These are phyloP conservation scores for Paramecium primaurelia DNA, from an alignment of 73 alveolate species.

Conservation along the genomic window DNA sequence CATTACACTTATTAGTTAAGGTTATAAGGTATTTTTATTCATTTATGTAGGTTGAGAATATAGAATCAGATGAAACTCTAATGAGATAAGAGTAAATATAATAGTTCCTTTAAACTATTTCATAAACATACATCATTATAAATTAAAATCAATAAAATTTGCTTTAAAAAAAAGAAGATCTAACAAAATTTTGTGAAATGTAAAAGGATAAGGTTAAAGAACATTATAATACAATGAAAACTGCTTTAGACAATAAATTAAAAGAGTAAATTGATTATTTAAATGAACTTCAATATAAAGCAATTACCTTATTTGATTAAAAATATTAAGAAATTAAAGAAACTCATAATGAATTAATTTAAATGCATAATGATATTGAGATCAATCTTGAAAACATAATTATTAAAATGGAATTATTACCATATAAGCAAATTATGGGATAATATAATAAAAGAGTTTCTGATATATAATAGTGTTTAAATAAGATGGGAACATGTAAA, in stretches of 20 bases:
- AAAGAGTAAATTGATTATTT: neutral
- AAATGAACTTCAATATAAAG: neutral
- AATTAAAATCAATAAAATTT: neutral
- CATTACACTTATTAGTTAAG: neutral
- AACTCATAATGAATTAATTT: neutral
- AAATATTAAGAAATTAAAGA: neutral
- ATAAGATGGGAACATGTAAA: neutral
- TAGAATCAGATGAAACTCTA: neutral
- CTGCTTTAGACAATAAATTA: neutral
- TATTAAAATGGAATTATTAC: neutral
- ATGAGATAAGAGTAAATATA: neutral
- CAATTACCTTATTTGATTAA: neutral
- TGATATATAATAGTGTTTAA: neutral
- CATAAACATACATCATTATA: neutral
- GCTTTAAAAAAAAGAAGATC: neutral
- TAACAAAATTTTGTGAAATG: neutral
- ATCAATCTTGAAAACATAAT: neutral
- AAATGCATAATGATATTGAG: neutral
- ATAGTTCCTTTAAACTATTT: neutral
- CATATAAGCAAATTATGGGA: neutral
- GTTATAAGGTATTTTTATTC: neutral
- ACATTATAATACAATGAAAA: neutral
- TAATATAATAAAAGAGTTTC: neutral
- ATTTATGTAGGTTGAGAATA: neutral
- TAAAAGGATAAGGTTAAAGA: neutral